These are phyloP conservation scores for Apium graveolens DNA, from an alignment of 129 eudicot genomes.

Conservation along the genomic window DNA sequence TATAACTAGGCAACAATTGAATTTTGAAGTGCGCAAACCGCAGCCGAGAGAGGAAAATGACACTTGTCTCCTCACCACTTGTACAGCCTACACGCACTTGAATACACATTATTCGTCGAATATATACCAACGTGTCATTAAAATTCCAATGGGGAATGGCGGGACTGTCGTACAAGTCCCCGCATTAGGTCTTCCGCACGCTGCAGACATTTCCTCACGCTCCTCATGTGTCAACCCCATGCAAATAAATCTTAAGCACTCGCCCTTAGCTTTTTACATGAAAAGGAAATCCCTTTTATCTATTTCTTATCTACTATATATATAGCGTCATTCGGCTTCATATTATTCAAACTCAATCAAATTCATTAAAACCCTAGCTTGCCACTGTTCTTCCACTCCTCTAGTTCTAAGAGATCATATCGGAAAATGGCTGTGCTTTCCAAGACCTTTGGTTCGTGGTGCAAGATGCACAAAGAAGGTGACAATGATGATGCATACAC, in stretches of 20 bases:
- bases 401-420: background rate
- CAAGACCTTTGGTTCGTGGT: background rate
- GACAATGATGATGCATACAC: background rate
- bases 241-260: background rate
- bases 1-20: no score
- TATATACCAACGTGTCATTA: background rate
- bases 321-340: background rate
- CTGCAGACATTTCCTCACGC: slow-evolving; percentile 24
- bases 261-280: background rate
- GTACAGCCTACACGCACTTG: background rate
- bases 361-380: background rate
- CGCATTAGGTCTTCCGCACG: slow-evolving; percentile 10
- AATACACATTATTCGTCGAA: background rate
- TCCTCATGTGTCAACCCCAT: slow-evolving; percentile 15
- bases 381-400: background rate
- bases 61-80: background rate
- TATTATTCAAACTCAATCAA: background rate
- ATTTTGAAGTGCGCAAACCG: no score
- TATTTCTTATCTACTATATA: no score
- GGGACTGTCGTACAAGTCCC: background rate
- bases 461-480: background rate
- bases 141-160: background rate
- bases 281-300: no score
- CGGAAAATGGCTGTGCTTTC: background rate
- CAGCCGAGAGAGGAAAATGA: no score